These are phyloP conservation scores for Kodamaea kakaduensis DNA, from an alignment of 805 yeast genomes.

Conservation along the genomic window DNA sequence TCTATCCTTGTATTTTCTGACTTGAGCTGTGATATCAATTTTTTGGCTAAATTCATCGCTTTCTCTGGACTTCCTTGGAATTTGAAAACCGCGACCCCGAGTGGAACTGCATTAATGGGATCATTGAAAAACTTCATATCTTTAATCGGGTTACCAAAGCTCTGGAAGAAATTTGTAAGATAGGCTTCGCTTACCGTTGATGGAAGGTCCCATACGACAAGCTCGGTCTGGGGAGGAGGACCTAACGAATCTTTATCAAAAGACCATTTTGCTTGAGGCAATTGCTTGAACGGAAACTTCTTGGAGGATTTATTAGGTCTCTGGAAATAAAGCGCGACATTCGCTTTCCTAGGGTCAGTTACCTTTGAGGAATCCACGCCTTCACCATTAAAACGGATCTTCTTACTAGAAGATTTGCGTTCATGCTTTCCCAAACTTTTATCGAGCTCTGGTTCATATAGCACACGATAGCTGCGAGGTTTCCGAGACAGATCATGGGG, in stretches of 20 bases:
- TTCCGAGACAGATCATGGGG: conserved; percentile 3
- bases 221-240: conserved; percentile 64
- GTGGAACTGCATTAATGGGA: conserved; percentile 71
- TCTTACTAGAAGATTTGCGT: conserved; percentile 30
- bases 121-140: conserved; percentile 60
- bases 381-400: conserved; percentile 38
- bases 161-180: conserved; percentile 48
- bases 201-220: conserved; percentile 68
- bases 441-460: conserved; percentile 48
- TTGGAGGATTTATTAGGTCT: conserved; percentile 39
- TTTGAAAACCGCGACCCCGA: conserved; percentile 64
- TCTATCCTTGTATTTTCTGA: conserved; percentile 41
- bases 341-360: conserved; percentile 42
- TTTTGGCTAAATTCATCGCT: conserved; percentile 35
- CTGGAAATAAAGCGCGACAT: conserved; percentile 25
- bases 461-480: conserved; percentile 38
- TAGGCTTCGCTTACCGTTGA: conserved; percentile 45
- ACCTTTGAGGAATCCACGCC: conserved; percentile 14
- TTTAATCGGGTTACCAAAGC: conserved; percentile 58
- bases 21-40: conserved; percentile 24
- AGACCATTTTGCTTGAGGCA: conserved; percentile 39
- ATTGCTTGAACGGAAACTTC: conserved; percentile 39
- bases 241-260: conserved; percentile 75
- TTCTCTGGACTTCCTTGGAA: conserved; percentile 55
- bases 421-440: conserved; percentile 29